These are phyloP conservation scores for Spizellomyces punctatus DNA, from an alignment of 192 early-diverging fungal genomes.

Conservation along the genomic window DNA sequence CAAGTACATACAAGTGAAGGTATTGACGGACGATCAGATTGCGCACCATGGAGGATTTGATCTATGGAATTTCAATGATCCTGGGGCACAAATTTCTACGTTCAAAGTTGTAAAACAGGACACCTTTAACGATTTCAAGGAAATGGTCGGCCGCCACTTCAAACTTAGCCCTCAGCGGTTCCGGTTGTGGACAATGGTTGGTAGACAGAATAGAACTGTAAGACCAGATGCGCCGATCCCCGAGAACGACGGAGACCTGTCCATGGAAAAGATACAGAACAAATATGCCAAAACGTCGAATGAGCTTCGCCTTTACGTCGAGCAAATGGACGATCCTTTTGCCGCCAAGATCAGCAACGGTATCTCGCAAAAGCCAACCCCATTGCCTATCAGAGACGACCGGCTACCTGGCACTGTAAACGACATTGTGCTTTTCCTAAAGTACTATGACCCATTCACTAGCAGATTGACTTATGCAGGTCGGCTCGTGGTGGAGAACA, in stretches of 20 bases:
- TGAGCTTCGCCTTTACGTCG: slow-evolving; percentile 51
- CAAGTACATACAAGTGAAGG: slow-evolving; percentile 63
- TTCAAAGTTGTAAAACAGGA: slow-evolving; percentile 62
- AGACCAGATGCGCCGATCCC: slow-evolving; percentile 78
- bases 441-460: slow-evolving; percentile 75
- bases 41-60: slow-evolving; percentile 82
- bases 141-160: slow-evolving; percentile 48
- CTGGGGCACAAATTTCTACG: slow-evolving; percentile 27
- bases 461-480: slow-evolving; percentile 59
- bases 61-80: slow-evolving; percentile 73
- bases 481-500: slow-evolving; percentile 14
- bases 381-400: too few species aligned
- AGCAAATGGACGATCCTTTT: slow-evolving; percentile 16
- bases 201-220: slow-evolving; percentile 89
- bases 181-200: slow-evolving; percentile 84
- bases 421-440: slow-evolving; percentile 75
- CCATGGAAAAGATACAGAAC: slow-evolving; percentile 35
- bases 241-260: slow-evolving; percentile 40
- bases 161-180: slow-evolving; percentile 55
- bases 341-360: not conserved
- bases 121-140: slow-evolving; percentile 48
- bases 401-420: slow-evolving; percentile 11
- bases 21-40: slow-evolving; percentile 73
- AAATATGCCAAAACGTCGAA: slow-evolving; percentile 27
- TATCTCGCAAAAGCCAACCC: not conserved